Base-by-base conservation (phyloP, 208 protist genomes). In the Endotrypanum monterogeii region DNA sequence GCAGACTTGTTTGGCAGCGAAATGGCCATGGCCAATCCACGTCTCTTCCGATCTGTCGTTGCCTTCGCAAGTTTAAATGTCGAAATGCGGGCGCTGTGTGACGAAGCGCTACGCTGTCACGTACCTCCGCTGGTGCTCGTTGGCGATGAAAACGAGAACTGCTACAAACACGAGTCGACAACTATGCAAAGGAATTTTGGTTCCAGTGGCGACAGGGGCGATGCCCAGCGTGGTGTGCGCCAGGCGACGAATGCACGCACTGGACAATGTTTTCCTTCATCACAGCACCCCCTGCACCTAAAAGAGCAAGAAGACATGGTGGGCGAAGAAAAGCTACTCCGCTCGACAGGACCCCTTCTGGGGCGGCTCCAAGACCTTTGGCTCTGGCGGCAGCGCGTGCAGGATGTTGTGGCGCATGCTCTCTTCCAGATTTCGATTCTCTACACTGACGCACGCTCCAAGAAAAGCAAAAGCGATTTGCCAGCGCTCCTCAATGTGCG, bases 391-490 rank as follows among this genome's bases (percentile, higher is more conserved):
- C 78, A 89, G 66, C 84, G 94, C 16, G 83, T 82, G 35, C 85
- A 89, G 55, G 72, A 74, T n/a, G 84, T 98, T 3, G 79, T 94
- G 11, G 57, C 83, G 50, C 90, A 93, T 50, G 70, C 89, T 5
- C 57, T 98, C 16, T 88, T 77, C 44, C 92, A 98, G 73, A 61
- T 98, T n/a, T 86, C 93, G 5, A 82, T 83, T 23, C 58, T 97
- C 23, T 96, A 94, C 61, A 18, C 54, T 20, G 67, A 62, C 57
- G 25, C 46, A 20, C 9, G 20, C 55, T 52, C 41, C n/a, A 39
- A 54, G 16, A 11, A 58, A 50, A 66, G 61, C 46, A 44, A 28
- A 25, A 55, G 57, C 30, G 51, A 67, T 16, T 37, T 60, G 9
- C 25, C 70, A 1, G 66, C 54, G 8, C 67, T 90, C n/a, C 65